phyloP scores from a whole-genome alignment of 305 asterid species.

The Solanum hybrid region DNA sequence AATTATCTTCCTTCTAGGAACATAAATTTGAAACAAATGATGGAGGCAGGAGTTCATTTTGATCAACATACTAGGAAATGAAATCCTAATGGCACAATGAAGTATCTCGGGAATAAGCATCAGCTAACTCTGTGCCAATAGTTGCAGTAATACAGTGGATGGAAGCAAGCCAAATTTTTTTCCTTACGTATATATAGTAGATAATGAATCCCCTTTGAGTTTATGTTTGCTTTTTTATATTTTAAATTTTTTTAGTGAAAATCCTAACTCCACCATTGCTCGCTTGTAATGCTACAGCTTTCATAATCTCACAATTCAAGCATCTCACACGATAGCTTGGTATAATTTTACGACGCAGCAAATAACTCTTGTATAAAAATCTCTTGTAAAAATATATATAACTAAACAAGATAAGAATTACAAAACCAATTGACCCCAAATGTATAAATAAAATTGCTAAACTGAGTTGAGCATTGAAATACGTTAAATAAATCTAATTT shows the following conservation, averaged over 20 bases:
- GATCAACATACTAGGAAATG: background rate
- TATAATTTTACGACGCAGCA: background rate
- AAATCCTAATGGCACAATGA: background rate
- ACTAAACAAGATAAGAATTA: background rate
- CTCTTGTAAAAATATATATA: background rate
- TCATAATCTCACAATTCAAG: background rate
- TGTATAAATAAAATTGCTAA: background rate
- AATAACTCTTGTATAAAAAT: background rate
- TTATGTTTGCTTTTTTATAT: background rate
- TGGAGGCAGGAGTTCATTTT: background rate
- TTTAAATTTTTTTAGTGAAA: background rate
- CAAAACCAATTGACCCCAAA: background rate
- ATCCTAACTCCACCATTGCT: background rate
- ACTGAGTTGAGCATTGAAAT: background rate
- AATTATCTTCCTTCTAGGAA: background rate
- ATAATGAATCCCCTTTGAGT: background rate
- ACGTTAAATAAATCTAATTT: background rate
- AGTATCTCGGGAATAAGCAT: background rate
- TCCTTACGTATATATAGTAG: background rate
- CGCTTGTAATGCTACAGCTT: background rate
- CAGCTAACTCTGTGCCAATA: background rate
- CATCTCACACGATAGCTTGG: background rate
- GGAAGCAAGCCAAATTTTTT: background rate
- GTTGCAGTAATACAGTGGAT: background rate
- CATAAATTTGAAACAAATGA: background rate